Conservation (phyloP, 768 basidiomycete genomes). For the Leccinum ochraceum region DNA sequence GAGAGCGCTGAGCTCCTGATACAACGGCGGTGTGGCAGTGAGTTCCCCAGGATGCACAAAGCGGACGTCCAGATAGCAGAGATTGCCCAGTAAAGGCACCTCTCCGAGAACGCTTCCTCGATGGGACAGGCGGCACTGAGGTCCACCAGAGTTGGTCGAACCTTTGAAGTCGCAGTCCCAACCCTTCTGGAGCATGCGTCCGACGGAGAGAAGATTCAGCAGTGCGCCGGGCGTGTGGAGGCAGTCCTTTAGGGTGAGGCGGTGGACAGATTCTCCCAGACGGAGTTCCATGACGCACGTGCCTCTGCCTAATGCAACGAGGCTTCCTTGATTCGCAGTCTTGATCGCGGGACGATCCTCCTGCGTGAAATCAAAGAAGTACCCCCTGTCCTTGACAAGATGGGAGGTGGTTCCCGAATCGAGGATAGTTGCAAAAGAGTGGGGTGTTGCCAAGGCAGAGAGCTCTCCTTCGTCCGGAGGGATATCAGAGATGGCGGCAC, state of each 20-base stretch:
- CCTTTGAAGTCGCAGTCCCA: background rate
- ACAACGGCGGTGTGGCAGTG: too few relatives aligned
- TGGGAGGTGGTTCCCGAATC: background rate
- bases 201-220: background rate
- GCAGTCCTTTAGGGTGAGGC: background rate
- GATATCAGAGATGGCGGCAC: too few relatives aligned
- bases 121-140: background rate
- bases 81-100: too few relatives aligned
- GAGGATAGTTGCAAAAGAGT: background rate
- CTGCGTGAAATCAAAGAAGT: background rate
- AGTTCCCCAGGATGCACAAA: too few relatives aligned
- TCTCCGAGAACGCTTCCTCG: too few relatives aligned
- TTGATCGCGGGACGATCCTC: background rate
- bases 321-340: background rate
- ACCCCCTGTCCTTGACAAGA: background rate
- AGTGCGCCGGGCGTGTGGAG: background rate
- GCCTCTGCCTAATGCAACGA: background rate
- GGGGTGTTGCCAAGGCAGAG: background rate
- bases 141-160: fast-evolving
- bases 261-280: background rate
- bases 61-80: too few relatives aligned
- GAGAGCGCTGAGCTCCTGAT: too few relatives aligned
- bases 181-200: background rate
- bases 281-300: background rate
- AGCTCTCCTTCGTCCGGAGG: background rate